Evolutionary conservation across 192 early-diverging fungal species (phyloP).

Genomic region (Oehlia diaphana): DNA sequence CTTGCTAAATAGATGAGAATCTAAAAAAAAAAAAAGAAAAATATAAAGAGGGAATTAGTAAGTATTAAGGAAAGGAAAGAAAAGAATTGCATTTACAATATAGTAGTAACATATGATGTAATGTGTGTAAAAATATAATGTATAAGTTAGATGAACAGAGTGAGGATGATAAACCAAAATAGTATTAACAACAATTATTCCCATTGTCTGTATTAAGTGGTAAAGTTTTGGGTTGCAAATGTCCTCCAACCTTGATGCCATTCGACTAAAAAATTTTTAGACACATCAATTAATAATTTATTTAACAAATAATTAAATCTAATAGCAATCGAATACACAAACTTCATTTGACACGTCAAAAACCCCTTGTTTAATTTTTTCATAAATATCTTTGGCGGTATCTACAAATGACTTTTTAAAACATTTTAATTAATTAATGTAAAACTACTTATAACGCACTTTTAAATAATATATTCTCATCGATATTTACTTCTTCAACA

Average conservation of each 20-base stretch:
- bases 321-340: not conserved
- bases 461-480: not conserved
- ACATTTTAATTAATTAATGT: not conserved
- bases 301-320: not conserved
- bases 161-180: not conserved
- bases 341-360: slow-evolving; percentile 73
- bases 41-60: not conserved
- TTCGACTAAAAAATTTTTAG: slow-evolving; percentile 21
- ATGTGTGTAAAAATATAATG: not conserved
- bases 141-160: not conserved
- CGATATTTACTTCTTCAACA: slow-evolving; percentile 62
- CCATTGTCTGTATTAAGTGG: slow-evolving; percentile 17
- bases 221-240: not conserved
- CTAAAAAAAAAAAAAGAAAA: no score
- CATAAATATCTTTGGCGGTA: slow-evolving; percentile 77
- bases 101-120: not conserved
- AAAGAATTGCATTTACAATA: not conserved
- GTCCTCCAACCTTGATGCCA: slow-evolving; percentile 23
- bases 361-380: slow-evolving; percentile 75
- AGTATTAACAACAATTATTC: slow-evolving; percentile 13
- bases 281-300: not conserved
- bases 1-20: no score
- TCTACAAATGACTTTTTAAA: slow-evolving; percentile 66
- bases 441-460: no score
- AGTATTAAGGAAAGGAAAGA: not conserved